phyloP scores from a whole-genome alignment of 257 asterid genomes.

The Plectranthus barbatus region DNA sequence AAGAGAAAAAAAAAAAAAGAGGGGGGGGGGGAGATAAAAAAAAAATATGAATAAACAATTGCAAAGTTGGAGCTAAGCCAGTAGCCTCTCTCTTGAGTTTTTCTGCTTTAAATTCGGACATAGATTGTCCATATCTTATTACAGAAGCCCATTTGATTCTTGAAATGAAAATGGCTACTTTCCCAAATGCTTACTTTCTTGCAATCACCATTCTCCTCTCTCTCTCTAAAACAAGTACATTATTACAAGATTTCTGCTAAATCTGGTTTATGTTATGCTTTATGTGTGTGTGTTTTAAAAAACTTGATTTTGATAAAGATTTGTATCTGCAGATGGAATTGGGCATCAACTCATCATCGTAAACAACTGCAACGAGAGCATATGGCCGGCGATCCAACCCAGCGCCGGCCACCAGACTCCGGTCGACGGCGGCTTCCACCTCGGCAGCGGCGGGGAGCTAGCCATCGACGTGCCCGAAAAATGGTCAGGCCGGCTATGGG shows the following conservation, averaged over 20 bases:
- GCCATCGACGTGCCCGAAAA: conserved; percentile 58
- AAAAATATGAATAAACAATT: not conserved
- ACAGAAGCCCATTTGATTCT: not conserved
- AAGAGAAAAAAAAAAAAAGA: not conserved
- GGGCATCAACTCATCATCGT: conserved; percentile 65
- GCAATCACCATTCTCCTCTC: conserved; percentile 26
- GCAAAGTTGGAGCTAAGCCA: conserved; percentile 2
- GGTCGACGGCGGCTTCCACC: conserved; percentile 64
- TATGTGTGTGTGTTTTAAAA: no score
- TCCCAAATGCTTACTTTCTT: conserved; percentile 12
- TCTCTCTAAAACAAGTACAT: conserved; percentile 33
- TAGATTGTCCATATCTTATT: not conserved
- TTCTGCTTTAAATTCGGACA: conserved; percentile 19
- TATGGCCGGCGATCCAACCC: conserved; percentile 89
- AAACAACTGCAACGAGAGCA: conserved; percentile 74
- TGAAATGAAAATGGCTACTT: conserved; percentile 21
- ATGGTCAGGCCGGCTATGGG: conserved; percentile 97
- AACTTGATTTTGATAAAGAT: not conserved
- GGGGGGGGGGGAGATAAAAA: no score
- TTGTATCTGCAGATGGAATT: conserved; percentile 49
- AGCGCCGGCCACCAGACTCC: conserved; percentile 61
- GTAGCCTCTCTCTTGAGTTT: not conserved
- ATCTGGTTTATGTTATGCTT: no score
- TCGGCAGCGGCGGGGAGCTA: conserved; percentile 49
- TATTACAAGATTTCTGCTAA: not conserved